These are phyloP conservation scores for Moricandia moricandioides DNA, from an alignment of 345 rosid species.

Conservation along the genomic window DNA sequence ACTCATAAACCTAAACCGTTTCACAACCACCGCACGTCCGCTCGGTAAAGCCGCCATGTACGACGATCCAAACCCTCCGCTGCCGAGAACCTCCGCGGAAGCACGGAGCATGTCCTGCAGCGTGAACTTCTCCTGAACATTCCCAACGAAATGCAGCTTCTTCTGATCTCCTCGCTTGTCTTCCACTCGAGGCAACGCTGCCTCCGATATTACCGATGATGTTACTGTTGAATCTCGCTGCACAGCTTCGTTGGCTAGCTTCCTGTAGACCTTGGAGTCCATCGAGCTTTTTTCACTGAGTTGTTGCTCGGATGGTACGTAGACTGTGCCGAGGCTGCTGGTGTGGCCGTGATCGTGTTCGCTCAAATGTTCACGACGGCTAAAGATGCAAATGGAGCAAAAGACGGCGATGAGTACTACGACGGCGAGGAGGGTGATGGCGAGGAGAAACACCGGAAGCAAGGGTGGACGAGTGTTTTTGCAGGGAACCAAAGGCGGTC, in stretches of 20 bases:
- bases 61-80: constrained; percentile 72
- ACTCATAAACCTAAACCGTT: constrained; percentile 71
- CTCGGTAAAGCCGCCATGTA: constrained; percentile 61
- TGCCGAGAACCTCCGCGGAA: constrained; percentile 75
- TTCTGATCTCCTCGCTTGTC: constrained; percentile 35
- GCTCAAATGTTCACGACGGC: constrained; percentile 6
- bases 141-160: constrained; percentile 52
- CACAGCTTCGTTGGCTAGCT: constrained; percentile 18
- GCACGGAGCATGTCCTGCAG: constrained; percentile 73
- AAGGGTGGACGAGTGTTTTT: constrained; percentile 31
- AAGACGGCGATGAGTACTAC: constrained; percentile 22
- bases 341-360: background rate
- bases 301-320: constrained; percentile 17
- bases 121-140: constrained; percentile 56
- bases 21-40: constrained; percentile 68
- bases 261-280: constrained; percentile 34
- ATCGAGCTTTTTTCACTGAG: constrained; percentile 17
- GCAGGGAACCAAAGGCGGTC: constrained; percentile 61
- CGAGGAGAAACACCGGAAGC: constrained; percentile 35
- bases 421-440: constrained; percentile 34
- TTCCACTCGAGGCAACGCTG: constrained; percentile 7
- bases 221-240: constrained; percentile 14
- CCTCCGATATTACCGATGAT: background rate
- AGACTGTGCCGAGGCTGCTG: background rate
- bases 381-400: constrained; percentile 21